Evolutionary conservation across 768 basidiomycete genomes (phyloP).

Genomic region (Saitozyma sp.): DNA sequence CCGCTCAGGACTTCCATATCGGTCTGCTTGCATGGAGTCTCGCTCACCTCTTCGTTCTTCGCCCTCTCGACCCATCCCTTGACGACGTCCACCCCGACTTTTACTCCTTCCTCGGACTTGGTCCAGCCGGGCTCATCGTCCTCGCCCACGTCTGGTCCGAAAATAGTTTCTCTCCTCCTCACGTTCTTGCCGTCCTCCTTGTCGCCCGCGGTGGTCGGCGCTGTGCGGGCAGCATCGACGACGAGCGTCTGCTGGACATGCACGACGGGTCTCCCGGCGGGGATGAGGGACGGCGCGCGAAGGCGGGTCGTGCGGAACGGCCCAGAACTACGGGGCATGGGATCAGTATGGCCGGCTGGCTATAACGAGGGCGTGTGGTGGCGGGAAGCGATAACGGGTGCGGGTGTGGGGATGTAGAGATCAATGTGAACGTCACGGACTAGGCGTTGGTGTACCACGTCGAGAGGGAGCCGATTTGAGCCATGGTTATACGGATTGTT

Average conservation of each 20-base stretch:
- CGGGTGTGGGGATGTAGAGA: background rate
- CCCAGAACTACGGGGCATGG: slow-evolving; percentile 27
- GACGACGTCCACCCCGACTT: slow-evolving; percentile 78
- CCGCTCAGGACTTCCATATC: background rate
- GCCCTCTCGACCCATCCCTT: slow-evolving; percentile 70
- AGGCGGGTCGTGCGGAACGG: slow-evolving; percentile 38
- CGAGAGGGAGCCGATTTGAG: slow-evolving; percentile 5
- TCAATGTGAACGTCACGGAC: background rate
- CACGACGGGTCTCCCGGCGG: slow-evolving; percentile 11
- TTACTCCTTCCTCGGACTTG: slow-evolving; percentile 44
- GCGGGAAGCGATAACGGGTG: background rate
- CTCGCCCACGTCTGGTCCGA: slow-evolving; percentile 83
- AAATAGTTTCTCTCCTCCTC: slow-evolving; percentile 75
- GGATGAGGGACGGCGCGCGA: slow-evolving; percentile 39
- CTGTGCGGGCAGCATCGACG: slow-evolving; percentile 31
- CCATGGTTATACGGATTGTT: background rate
- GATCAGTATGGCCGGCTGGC: background rate
- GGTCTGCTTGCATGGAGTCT: background rate
- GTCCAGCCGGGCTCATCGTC: slow-evolving; percentile 61
- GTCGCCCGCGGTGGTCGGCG: background rate
- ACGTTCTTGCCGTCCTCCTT: slow-evolving; percentile 26
- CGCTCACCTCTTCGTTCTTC: slow-evolving; percentile 77
- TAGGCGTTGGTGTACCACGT: slow-evolving; percentile 22
- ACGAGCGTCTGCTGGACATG: slow-evolving; percentile 41
- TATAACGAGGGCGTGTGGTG: background rate